These are phyloP conservation scores for Emergomyces africanus DNA, from an alignment of 2,329 filamentous ascomycete species.

Conservation along the genomic window DNA sequence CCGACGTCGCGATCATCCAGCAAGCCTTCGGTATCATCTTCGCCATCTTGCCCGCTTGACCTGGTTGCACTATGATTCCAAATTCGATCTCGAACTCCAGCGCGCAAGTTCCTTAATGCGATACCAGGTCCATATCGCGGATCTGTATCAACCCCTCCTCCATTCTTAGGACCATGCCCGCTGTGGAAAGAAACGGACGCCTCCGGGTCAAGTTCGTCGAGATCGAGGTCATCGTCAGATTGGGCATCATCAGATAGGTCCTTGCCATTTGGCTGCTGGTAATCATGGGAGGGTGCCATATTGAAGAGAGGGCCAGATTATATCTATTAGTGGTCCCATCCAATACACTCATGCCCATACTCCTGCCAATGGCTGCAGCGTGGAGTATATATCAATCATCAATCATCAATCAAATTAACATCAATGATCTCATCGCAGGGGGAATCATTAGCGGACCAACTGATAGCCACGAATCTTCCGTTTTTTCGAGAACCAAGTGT, in stretches of 20 bases:
- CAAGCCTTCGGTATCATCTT: slow-evolving; percentile 55
- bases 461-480: neutral
- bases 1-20: slow-evolving; percentile 50
- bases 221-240: slow-evolving; percentile 31
- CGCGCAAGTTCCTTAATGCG: slow-evolving; percentile 38
- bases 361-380: neutral
- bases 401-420: neutral
- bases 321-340: neutral
- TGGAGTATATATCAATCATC: neutral
- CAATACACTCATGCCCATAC: neutral
- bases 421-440: neutral
- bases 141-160: slow-evolving; percentile 10
- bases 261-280: slow-evolving; percentile 21
- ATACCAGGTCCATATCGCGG: slow-evolving; percentile 27
- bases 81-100: slow-evolving; percentile 33
- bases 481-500: neutral
- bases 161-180: slow-evolving; percentile 9
- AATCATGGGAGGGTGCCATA: slow-evolving; percentile 28
- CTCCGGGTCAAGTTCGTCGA: slow-evolving; percentile 34
- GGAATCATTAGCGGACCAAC: neutral
- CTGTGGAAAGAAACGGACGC: slow-evolving; percentile 13
- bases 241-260: slow-evolving; percentile 18
- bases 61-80: slow-evolving; percentile 21
- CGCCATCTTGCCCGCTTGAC: slow-evolving; percentile 30
- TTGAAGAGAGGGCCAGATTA: neutral